A percentile compares a stretch with the other conserved stretches of the same genome.
Evolutionary conservation across 345 rosid genomes (phyloP).

Genomic region (rapeseed (Brassica napus)): DNA sequence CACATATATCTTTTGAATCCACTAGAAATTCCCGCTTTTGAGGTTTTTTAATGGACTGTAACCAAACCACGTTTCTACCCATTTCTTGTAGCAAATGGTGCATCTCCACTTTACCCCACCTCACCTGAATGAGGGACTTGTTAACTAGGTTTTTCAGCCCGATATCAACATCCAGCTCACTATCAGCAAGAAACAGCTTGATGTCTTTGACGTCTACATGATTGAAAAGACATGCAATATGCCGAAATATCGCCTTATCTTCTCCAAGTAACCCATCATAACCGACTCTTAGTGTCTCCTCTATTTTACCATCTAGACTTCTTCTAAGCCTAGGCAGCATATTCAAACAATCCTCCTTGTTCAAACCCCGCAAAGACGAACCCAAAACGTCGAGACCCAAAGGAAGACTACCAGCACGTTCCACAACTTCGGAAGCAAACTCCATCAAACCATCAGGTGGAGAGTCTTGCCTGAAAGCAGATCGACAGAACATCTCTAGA

Average conservation of each 20-base stretch:
- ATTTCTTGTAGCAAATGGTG: not conserved
- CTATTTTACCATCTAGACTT: not conserved
- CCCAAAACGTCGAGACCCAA: not conserved
- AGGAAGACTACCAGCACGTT: not conserved
- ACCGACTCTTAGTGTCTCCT: not conserved
- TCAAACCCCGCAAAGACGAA: not conserved
- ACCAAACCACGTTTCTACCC: not conserved
- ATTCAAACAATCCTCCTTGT: not conserved
- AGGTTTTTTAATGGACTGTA: not conserved
- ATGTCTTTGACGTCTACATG: not conserved
- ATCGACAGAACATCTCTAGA: not conserved
- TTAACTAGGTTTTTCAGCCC: not conserved
- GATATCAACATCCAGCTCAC: not conserved
- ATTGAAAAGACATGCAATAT: slow-evolving; percentile 2
- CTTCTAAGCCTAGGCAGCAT: not conserved
- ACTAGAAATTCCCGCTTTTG: not conserved
- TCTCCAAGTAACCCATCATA: not conserved
- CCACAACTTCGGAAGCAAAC: not conserved
- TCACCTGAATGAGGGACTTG: not conserved
- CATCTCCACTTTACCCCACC: not conserved
- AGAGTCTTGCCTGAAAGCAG: not conserved
- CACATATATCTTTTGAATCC: not conserved
- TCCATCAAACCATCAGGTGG: not conserved
- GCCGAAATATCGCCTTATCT: not conserved
- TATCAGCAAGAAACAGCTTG: not conserved